Base-by-base conservation (phyloP, 305 asterid species). In the Coffea humblotiana region DNA sequence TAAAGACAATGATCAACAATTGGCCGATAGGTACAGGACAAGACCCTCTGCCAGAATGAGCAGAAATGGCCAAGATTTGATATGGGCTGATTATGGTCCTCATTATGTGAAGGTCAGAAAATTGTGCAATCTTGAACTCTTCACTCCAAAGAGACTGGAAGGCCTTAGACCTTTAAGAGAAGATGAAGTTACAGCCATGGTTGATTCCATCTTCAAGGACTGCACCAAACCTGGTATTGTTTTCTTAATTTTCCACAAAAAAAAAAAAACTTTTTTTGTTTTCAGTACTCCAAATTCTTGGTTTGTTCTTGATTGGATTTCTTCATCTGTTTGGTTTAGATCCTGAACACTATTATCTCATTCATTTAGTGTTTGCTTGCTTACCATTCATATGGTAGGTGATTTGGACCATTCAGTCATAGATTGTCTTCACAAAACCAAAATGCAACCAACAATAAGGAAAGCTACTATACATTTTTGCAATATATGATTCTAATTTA, bases 101-200 rank as follows among this genome's bases (percentile, higher is more conserved):
- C 84, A 76, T n/a, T 81, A 81, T 48, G 84, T 81, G 14, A 81
- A 81, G 3, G 84, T 81, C 0, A 70, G 84, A 16, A 81, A 81
- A 18, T 4, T 82, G 12, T 82, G 85, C 66, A 74, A 73, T 35
- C 66, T 82, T 78, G 82, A 82, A 56, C 77, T 82, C 8, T 82
- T 82, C 54, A 72, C 82, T 56, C 79, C 79, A 0, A 78, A 78
- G 48, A 82, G 80, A 29, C 80, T 82, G 47, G 82, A 82, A 75
- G 72, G 48, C 12, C 82, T 73, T 12, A 82, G 85, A 40, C 85
- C 85, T 9, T 74, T 78, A 29, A 82, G 85, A 56, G 85, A 82
- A 47, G 79, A 82, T 29, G 85, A 82, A 43, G 85, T 82, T 19
- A 49, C 82, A 21, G 82, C 82, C 74, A 82, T 82, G 85, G 82